These are phyloP conservation scores for Aspergillus persii DNA, from an alignment of 2,329 filamentous ascomycete genomes.

Conservation along the genomic window DNA sequence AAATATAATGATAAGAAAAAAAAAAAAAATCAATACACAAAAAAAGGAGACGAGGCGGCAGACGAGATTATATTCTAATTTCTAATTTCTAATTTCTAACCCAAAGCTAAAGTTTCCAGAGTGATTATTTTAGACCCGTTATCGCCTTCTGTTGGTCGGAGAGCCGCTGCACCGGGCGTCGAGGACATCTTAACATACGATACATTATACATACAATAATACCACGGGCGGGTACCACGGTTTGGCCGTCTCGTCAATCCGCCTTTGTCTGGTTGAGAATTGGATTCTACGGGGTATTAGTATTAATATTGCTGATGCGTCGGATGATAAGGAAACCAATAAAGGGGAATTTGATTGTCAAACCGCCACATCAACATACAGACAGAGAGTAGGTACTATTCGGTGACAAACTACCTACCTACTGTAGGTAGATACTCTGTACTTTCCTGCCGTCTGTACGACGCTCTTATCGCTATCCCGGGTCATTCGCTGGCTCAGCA, in stretches of 20 bases:
- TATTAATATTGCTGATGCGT: too few relatives aligned
- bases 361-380: too few relatives aligned
- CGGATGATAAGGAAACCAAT: too few relatives aligned
- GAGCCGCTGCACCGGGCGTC: slow-evolving; percentile 18
- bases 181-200: slow-evolving; percentile 19
- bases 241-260: not conserved
- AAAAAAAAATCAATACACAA: not conserved
- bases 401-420: too few relatives aligned
- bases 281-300: too few relatives aligned
- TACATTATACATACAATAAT: slow-evolving; percentile 2
- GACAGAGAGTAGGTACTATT: too few relatives aligned
- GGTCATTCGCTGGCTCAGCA: not conserved
- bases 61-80: slow-evolving; percentile 4
- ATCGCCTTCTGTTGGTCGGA: slow-evolving; percentile 17
- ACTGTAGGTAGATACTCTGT: too few relatives aligned
- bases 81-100: too few relatives aligned
- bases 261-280: too few relatives aligned
- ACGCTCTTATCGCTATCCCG: slow-evolving; percentile 12
- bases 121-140: slow-evolving; percentile 7
- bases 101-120: not conserved
- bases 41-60: slow-evolving; percentile 6
- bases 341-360: too few relatives aligned
- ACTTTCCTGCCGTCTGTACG: slow-evolving; percentile 5
- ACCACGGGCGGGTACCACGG: slow-evolving; percentile 9
- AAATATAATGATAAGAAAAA: not conserved